Conservation (phyloP, 2,329 filamentous ascomycete genomes). For the Paecilomyces formosus region DNA sequence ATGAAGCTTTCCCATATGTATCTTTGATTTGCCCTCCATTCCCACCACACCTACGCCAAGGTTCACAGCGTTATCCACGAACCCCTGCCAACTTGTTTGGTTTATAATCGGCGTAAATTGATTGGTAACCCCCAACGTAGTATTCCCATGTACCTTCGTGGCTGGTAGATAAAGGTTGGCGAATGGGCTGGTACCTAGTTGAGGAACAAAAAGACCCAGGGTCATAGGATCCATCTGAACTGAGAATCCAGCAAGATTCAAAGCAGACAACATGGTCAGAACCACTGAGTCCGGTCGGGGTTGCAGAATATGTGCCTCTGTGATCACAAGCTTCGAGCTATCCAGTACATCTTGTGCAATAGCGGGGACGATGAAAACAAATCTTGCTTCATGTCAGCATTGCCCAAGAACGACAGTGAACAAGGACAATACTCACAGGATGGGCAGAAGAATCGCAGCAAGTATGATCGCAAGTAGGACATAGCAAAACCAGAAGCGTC, state of each 20-base stretch:
- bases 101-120: constrained; percentile 19
- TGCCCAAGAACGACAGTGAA: neutral
- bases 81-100: constrained; percentile 19
- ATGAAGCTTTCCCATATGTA: constrained; percentile 24
- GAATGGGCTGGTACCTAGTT: constrained; percentile 21
- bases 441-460: constrained; percentile 31
- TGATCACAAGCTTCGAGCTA: constrained; percentile 28
- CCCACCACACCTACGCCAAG: constrained; percentile 16
- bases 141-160: constrained; percentile 24
- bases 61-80: constrained; percentile 26
- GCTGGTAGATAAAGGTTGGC: constrained; percentile 15
- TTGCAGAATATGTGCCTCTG: constrained; percentile 25
- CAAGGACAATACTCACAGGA: constrained; percentile 24
- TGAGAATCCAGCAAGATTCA: constrained; percentile 27
- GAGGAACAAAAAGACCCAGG: constrained; percentile 26
- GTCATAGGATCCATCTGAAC: constrained; percentile 29
- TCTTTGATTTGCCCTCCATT: constrained; percentile 19
- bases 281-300: constrained; percentile 24
- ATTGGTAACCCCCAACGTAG: constrained; percentile 19
- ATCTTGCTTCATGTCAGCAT: constrained; percentile 17
- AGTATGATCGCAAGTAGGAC: constrained; percentile 26
- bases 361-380: constrained; percentile 32
- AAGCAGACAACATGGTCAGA: constrained; percentile 26
- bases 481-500: constrained; percentile 33
- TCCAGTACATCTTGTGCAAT: constrained; percentile 33